Evolutionary conservation across 2,329 filamentous ascomycete species (phyloP).

Genomic region (Alternaria consortialis): DNA sequence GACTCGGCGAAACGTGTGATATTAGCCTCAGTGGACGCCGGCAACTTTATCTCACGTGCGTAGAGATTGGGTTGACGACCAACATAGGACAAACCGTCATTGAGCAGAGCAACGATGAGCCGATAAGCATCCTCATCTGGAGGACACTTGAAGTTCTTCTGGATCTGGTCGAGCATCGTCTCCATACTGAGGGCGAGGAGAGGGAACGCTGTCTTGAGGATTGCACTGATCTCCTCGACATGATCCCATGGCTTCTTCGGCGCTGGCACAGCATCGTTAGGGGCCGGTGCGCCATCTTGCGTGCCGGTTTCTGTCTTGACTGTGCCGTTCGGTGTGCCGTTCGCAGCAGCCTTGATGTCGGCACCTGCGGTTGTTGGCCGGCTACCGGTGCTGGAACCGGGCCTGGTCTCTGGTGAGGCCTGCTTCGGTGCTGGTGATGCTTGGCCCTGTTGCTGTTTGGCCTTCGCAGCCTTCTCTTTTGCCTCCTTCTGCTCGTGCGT

Average conservation of each 20-base stretch:
- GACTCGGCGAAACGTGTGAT: conserved; percentile 97
- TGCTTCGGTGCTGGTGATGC: conserved; percentile 50
- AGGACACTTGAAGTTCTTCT: conserved; percentile 98
- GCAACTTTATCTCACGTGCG: conserved; percentile 89
- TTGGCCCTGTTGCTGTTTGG: conserved; percentile 69
- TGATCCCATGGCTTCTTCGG: conserved; percentile 91
- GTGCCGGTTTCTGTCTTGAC: conserved; percentile 51
- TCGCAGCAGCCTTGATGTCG: conserved; percentile 63
- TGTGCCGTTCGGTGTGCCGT: conserved; percentile 50
- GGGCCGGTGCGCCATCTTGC: conserved; percentile 36
- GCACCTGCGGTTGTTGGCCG: conserved; percentile 46
- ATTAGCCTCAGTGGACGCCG: conserved; percentile 89
- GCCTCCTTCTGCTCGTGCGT: conserved; percentile 73
- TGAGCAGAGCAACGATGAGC: conserved; percentile 94
- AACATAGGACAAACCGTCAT: conserved; percentile 93
- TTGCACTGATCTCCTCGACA: conserved; percentile 93
- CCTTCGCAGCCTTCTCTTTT: conserved; percentile 60
- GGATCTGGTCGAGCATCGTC: conserved; percentile 98
- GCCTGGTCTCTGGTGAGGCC: conserved; percentile 46
- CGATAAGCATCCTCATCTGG: conserved; percentile 98
- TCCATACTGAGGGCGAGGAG: conserved; percentile 97
- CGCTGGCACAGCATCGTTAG: conserved; percentile 36
- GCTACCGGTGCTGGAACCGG: conserved; percentile 41
- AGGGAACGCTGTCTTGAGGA: conserved; percentile 96
- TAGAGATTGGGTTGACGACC: conserved; percentile 87